Evolutionary conservation across 768 basidiomycete species (phyloP).

Genomic region (Melanogaster broomeanus): DNA sequence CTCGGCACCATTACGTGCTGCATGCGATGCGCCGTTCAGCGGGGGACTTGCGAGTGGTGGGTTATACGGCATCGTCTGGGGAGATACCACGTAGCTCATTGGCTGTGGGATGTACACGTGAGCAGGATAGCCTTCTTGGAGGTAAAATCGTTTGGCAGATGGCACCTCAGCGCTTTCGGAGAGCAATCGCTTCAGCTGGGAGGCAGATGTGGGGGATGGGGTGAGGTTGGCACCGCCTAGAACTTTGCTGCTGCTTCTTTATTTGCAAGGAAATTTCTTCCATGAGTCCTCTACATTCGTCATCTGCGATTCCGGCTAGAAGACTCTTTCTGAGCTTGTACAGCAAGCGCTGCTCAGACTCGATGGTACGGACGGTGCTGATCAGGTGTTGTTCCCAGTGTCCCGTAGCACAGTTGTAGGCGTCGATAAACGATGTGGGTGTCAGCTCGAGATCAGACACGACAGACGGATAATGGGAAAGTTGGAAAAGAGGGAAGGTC

Average conservation of each 20-base stretch:
- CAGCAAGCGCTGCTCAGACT: constrained; percentile 59
- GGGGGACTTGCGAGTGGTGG: constrained; percentile 20
- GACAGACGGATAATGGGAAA: constrained; percentile 53
- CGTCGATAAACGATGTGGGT: constrained; percentile 56
- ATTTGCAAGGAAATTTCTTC: constrained; percentile 56
- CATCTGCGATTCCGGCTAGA: constrained; percentile 55
- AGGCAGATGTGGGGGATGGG: constrained; percentile 7
- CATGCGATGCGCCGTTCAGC: constrained; percentile 11
- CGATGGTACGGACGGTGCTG: constrained; percentile 57
- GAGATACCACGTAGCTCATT: constrained; percentile 28
- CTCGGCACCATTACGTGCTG: constrained; percentile 12
- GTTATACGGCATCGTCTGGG: constrained; percentile 29
- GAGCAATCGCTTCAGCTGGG: constrained; percentile 30
- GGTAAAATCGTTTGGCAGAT: constrained; percentile 29
- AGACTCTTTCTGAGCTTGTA: constrained; percentile 63
- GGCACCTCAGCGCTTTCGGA: constrained; percentile 22
- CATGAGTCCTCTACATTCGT: constrained; percentile 55
- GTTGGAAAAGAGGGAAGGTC: constrained; percentile 66
- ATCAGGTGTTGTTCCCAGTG: constrained; percentile 73
- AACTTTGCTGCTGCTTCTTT: constrained; percentile 19
- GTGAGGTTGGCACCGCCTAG: not conserved
- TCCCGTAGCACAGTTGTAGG: constrained; percentile 51
- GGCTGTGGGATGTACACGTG: constrained; percentile 31
- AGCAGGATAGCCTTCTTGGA: constrained; percentile 26
- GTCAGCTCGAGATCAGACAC: constrained; percentile 56